These are phyloP conservation scores for Tolypocladium inflatum DNA, from an alignment of 2,329 filamentous ascomycete genomes.

Conservation along the genomic window DNA sequence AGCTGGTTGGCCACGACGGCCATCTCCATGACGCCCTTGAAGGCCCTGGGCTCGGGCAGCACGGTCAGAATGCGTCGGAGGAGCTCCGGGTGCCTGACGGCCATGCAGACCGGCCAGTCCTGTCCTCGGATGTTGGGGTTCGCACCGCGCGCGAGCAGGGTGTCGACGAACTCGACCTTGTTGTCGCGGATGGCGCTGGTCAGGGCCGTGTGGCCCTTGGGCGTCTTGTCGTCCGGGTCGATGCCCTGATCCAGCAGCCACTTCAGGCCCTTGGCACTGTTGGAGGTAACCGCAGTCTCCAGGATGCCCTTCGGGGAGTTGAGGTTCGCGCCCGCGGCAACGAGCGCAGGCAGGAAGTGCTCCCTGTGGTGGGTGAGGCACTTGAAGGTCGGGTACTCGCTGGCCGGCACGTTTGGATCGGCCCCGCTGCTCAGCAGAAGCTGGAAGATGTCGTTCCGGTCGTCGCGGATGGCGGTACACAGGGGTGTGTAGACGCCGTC, in stretches of 20 bases:
- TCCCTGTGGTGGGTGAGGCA: conserved; percentile 56
- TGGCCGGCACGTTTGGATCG: conserved; percentile 52
- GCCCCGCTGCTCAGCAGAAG: conserved; percentile 48
- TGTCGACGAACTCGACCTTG: conserved; percentile 47
- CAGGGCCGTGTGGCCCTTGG: conserved; percentile 50
- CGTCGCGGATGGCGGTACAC: conserved; percentile 59
- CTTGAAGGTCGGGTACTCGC: conserved; percentile 59
- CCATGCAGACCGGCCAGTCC: conserved; percentile 64
- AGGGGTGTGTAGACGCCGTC: conserved; percentile 60
- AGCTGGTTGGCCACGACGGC: conserved; percentile 58
- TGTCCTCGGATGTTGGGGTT: conserved; percentile 54
- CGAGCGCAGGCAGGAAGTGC: conserved; percentile 49
- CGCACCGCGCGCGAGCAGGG: conserved; percentile 47
- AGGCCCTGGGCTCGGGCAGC: conserved; percentile 48
- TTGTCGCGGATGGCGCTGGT: conserved; percentile 57
- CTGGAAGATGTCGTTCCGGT: conserved; percentile 50
- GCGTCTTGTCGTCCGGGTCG: conserved; percentile 48
- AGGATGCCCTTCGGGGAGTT: conserved; percentile 53
- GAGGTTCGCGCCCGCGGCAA: conserved; percentile 51
- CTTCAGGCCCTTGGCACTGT: conserved; percentile 50
- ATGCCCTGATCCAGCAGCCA: conserved; percentile 53
- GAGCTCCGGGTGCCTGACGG: conserved; percentile 50
- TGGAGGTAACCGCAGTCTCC: conserved; percentile 52
- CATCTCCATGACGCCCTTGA: conserved; percentile 59
- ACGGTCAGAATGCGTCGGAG: conserved; percentile 48